Evolutionary conservation across 305 asterid species (phyloP).

Genomic region (Plantago rigida): DNA sequence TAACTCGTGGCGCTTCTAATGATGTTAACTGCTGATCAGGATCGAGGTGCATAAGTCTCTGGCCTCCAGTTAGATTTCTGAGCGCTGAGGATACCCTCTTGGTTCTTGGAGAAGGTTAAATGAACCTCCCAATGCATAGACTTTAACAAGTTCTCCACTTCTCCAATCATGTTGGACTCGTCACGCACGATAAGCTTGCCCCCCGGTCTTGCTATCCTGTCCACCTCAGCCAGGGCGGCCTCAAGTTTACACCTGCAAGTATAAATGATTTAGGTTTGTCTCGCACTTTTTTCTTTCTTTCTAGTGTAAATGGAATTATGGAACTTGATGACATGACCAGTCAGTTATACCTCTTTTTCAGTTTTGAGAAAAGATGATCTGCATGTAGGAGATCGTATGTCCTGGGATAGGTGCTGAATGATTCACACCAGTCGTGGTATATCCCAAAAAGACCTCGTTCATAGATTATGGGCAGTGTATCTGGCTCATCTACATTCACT

Average conservation of each 20-base stretch:
- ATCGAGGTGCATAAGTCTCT: slow-evolving; percentile 30
- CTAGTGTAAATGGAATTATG: background rate
- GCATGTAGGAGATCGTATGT: slow-evolving; percentile 82
- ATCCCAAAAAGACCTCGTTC: slow-evolving; percentile 85
- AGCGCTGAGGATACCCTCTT: slow-evolving; percentile 60
- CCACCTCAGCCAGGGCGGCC: slow-evolving; percentile 59
- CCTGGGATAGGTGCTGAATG: slow-evolving; percentile 88
- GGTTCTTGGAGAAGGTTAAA: slow-evolving; percentile 42
- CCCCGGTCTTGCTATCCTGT: slow-evolving; percentile 69
- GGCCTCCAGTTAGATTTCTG: slow-evolving; percentile 73
- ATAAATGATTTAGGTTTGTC: slow-evolving; percentile 1
- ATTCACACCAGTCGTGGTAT: slow-evolving; percentile 92
- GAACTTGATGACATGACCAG: background rate
- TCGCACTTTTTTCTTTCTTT: no score
- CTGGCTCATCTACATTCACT: slow-evolving; percentile 70
- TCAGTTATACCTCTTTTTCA: slow-evolving; percentile 48
- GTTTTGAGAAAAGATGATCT: slow-evolving; percentile 72
- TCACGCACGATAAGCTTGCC: slow-evolving; percentile 65
- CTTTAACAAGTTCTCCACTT: slow-evolving; percentile 54
- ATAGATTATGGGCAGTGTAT: slow-evolving; percentile 79
- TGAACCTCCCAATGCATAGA: slow-evolving; percentile 75
- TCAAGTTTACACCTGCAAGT: slow-evolving; percentile 56
- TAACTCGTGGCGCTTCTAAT: background rate
- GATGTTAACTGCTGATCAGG: slow-evolving; percentile 27
- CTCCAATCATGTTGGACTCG: slow-evolving; percentile 42